Base-by-base conservation (phyloP, 306 rosid species). In the Chamaecrista fasciculata region DNA sequence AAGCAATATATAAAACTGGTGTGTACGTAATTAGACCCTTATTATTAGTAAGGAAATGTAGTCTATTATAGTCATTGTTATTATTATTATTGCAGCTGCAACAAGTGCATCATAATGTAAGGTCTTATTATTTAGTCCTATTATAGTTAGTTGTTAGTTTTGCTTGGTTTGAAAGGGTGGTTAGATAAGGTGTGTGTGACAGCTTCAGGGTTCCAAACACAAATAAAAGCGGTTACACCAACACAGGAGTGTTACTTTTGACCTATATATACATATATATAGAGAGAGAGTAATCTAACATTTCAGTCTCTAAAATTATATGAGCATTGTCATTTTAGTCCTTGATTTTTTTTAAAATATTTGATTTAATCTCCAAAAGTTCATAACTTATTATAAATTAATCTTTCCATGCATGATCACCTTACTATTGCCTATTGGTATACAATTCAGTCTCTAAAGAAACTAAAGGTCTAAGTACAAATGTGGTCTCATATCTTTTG, bases 191-290 rank as follows among this genome's bases (percentile, higher is more conserved):
- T 19, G 73, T 80, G 68, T 19, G 73, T 80, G 78, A 66, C 46
- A 66, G 59, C 79, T 82, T 78, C 80, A 28, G 48, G 44, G 18
- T 73, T 77, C 82, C 86, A 59, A 78, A 77, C 78, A 69, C 37
- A 21, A 52, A 60, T 25, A 19, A 58, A 63, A 66, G 87, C 76
- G 82, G 95, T 87, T 87, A 79, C 89, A 92, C 96, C 96, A 81
- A 87, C 78, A 76, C 72, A 70, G 68, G 96, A 87, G 67, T 81
- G 83, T 57, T 81, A 86, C 98, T 67, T 83, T 76, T 74, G 84
- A 92, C 96, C 98, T 84, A 77, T 76, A 53, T 67, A 28, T 66
- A 62, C 66, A 60, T 25, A 40, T 72, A n/a, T n/a, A n/a, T n/a
- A n/a, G n/a, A n/a, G n/a, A n/a, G n/a, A n/a, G n/a, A n/a, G n/a